Evolutionary conservation across 139 green algal species (phyloP).

Genomic region (Coelastrella sp.): DNA sequence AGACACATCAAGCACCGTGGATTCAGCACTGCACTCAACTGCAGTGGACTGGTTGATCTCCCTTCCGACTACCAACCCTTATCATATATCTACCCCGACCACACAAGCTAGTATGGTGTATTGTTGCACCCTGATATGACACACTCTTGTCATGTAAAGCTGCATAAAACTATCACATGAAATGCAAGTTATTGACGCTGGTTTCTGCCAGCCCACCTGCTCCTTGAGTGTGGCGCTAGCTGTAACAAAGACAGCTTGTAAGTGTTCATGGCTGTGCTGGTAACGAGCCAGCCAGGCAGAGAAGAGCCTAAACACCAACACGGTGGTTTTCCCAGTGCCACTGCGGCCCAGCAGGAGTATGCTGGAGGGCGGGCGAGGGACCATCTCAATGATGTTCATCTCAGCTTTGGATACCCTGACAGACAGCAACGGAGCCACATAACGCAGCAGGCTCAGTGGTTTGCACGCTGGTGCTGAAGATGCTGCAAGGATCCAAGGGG

Average conservation of each 20-base stretch:
- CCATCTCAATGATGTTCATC: constrained; percentile 72
- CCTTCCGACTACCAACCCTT: too few species aligned
- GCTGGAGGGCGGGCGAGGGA: constrained; percentile 55
- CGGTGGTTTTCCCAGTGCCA: constrained; percentile 88
- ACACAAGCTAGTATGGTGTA: too few species aligned
- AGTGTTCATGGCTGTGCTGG: constrained; percentile 44
- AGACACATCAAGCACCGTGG: neutral
- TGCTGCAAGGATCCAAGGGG: neutral
- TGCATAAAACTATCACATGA: too few species aligned
- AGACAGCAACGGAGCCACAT: neutral
- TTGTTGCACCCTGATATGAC: too few species aligned
- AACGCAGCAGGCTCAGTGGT: neutral
- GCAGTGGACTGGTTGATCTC: too few species aligned
- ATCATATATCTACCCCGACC: too few species aligned
- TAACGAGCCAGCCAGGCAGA: constrained; percentile 61
- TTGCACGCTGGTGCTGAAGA: neutral
- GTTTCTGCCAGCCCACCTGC: constrained; percentile 47
- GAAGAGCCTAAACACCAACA: constrained; percentile 76
- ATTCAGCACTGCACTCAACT: too few species aligned
- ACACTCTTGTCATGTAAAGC: too few species aligned
- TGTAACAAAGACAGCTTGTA: constrained; percentile 77
- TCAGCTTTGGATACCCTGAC: constrained; percentile 67
- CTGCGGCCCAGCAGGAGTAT: constrained; percentile 83
- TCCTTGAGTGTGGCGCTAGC: constrained; percentile 78
- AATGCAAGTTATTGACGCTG: too few species aligned